These are phyloP conservation scores for Microsporum ferrugineum DNA, from an alignment of 2,329 filamentous ascomycete species.

Conservation along the genomic window DNA sequence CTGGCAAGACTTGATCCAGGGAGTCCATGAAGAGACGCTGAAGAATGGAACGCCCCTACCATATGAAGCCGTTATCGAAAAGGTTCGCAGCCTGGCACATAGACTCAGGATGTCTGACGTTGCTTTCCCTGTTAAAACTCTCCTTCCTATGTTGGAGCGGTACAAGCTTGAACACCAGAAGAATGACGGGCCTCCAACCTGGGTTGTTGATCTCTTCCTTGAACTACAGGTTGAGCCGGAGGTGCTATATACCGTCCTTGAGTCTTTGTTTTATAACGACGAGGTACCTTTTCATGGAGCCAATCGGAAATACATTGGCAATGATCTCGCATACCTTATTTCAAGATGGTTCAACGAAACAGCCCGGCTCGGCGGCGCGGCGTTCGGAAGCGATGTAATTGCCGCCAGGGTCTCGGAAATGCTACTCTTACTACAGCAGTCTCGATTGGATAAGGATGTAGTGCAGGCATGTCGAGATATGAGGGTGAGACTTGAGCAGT, in stretches of 20 bases:
- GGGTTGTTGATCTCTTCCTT: constrained; percentile 56
- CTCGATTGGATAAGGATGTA: constrained; percentile 30
- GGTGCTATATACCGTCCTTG: constrained; percentile 49
- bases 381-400: constrained; percentile 52
- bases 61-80: constrained; percentile 41
- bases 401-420: constrained; percentile 39
- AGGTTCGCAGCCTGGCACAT: constrained; percentile 46
- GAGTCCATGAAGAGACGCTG: constrained; percentile 50
- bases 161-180: constrained; percentile 43
- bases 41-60: constrained; percentile 32
- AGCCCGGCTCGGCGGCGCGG: constrained; percentile 41
- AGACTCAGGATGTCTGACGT: constrained; percentile 46
- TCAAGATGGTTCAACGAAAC: constrained; percentile 51
- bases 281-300: constrained; percentile 52
- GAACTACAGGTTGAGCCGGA: constrained; percentile 52
- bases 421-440: constrained; percentile 35
- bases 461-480: constrained; percentile 32
- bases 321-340: constrained; percentile 51
- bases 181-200: constrained; percentile 39
- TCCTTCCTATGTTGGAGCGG: constrained; percentile 46
- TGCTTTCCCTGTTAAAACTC: constrained; percentile 43
- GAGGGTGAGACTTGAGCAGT: constrained; percentile 27
- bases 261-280: constrained; percentile 56
- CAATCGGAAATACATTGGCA: constrained; percentile 46
- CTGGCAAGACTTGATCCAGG: constrained; percentile 71